Conservation (phyloP, 352 stramenopile genomes). For the Globisporangium lucens region DNA sequence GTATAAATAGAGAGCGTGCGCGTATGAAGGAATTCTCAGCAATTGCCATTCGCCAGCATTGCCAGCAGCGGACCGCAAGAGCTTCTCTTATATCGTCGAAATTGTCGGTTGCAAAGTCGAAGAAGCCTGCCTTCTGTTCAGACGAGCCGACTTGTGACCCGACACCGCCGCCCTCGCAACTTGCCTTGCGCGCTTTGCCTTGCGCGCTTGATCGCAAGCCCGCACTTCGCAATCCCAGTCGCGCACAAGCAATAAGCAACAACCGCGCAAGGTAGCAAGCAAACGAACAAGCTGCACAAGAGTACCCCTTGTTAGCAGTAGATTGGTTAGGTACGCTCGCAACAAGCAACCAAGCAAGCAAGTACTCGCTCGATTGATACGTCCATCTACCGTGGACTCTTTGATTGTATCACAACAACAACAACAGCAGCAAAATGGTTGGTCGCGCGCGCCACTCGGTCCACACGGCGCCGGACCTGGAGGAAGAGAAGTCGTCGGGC, state of each 20-base stretch:
- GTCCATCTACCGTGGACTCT: not conserved
- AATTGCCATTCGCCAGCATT: not conserved
- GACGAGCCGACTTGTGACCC: not conserved
- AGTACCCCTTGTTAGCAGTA: not conserved
- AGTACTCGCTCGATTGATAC: not conserved
- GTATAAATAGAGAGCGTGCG: not conserved
- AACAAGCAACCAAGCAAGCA: not conserved
- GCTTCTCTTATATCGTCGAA: too few relatives aligned
- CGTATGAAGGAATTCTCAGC: not conserved
- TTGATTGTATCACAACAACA: not conserved
- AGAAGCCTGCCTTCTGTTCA: not conserved
- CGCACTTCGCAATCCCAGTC: not conserved
- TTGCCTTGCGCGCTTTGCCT: not conserved
- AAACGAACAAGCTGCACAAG: not conserved
- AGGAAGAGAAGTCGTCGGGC: constrained; percentile 14
- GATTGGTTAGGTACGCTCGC: not conserved
- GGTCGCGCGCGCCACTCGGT: constrained; percentile 10
- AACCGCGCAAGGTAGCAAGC: too few relatives aligned
- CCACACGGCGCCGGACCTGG: not conserved
- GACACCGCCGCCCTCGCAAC: too few relatives aligned
- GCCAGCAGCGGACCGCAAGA: too few relatives aligned
- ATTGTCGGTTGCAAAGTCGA: not conserved
- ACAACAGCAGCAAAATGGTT: constrained; percentile 5
- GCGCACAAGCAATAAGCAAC: not conserved
- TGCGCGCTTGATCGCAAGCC: not conserved